A percentile compares a stretch with the other conserved stretches of the same genome.
Evolutionary conservation across 2,329 filamentous ascomycete species (phyloP).

Genomic region (Sporothrix schenckii): DNA sequence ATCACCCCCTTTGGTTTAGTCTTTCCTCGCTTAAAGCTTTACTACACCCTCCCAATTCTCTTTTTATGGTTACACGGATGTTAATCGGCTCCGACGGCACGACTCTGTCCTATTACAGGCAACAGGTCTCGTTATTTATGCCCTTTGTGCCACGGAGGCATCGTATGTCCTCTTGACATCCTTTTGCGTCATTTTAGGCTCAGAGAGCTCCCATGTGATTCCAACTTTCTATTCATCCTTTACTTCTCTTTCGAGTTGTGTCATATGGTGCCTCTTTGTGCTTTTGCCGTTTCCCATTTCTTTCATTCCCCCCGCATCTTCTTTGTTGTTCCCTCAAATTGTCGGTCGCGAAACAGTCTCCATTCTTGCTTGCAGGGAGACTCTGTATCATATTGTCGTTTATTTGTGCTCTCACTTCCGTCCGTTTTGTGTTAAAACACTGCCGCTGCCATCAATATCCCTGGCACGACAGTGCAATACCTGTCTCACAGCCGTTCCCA

Average conservation of each 20-base stretch:
- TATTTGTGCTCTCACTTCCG: background rate
- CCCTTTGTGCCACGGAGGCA: background rate
- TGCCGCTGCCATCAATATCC: background rate
- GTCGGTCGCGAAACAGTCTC: background rate
- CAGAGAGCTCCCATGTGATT: constrained; percentile 37
- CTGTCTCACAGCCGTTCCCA: background rate
- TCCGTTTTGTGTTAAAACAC: background rate
- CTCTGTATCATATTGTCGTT: background rate
- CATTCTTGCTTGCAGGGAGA: background rate
- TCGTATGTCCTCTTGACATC: background rate
- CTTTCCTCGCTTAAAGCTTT: no score
- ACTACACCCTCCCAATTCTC: no score
- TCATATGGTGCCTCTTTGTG: background rate
- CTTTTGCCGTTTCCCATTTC: background rate
- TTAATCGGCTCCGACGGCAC: background rate
- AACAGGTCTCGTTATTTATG: background rate
- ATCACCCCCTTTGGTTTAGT: no score
- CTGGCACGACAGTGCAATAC: background rate
- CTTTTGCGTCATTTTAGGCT: background rate
- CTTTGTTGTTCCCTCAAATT: background rate
- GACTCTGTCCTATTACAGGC: background rate
- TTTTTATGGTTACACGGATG: background rate
- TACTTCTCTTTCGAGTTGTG: background rate
- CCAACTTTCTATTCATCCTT: constrained; percentile 41
- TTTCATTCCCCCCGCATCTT: background rate